Evolutionary conservation across 1,284 basidiomycete species (phyloP).

Genomic region (Mycosarcoma mackinlayi): DNA sequence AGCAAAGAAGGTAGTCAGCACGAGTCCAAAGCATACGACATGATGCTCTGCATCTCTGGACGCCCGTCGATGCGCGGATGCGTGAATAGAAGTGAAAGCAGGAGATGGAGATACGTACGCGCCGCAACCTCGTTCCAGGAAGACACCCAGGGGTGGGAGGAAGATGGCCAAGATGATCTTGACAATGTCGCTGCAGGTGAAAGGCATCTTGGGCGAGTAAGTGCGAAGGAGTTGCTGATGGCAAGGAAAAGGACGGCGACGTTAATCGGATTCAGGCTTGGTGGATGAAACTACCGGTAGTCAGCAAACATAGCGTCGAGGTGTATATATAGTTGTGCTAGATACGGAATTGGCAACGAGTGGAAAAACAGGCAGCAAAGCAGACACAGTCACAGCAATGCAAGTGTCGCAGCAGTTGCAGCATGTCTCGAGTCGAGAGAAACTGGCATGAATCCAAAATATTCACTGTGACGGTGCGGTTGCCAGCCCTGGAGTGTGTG

Average conservation of each 20-base stretch:
- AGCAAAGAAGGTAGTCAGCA: not conserved
- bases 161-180: constrained; percentile 54
- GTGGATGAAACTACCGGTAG: not conserved
- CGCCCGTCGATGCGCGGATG: no score
- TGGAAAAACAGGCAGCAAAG: no score
- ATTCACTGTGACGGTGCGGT: no score
- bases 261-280: not conserved
- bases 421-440: not conserved
- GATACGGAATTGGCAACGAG: not conserved
- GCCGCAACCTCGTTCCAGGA: constrained; percentile 49
- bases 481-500: no score
- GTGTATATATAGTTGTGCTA: constrained; percentile 1
- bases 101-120: constrained; percentile 22
- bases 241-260: constrained; percentile 2
- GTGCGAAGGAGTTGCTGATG: not conserved
- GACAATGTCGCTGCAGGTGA: constrained; percentile 59
- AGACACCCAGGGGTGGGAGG: constrained; percentile 51
- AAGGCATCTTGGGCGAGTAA: constrained; percentile 50
- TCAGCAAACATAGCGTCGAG: no score
- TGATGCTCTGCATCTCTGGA: no score
- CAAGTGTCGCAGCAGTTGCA: no score
- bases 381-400: no score
- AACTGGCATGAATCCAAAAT: not conserved
- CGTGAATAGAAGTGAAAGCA: no score
- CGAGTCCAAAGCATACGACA: no score